phyloP scores from a whole-genome alignment of 2,329 filamentous ascomycete species.

The Escovopsis weberi region DNA sequence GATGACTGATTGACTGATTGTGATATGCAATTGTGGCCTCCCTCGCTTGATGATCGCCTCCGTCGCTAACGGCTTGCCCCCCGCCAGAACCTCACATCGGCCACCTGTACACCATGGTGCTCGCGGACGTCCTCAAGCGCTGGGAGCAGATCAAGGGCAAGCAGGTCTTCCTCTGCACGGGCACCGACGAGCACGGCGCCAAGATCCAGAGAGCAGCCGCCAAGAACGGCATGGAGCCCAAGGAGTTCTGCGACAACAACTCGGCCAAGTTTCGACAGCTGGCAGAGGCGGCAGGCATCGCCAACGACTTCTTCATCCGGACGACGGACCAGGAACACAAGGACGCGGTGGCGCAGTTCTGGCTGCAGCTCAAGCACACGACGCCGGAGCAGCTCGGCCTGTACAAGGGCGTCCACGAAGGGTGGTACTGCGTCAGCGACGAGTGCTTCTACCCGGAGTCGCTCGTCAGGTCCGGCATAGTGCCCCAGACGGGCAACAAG shows the following conservation, averaged over 20 bases:
- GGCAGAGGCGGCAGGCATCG: constrained; percentile 52
- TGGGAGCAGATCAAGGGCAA: constrained; percentile 69
- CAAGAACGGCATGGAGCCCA: constrained; percentile 54
- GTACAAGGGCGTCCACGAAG: constrained; percentile 74
- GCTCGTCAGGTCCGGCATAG: constrained; percentile 57
- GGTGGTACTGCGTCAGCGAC: constrained; percentile 95
- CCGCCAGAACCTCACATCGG: constrained; percentile 73
- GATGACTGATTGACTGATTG: neutral
- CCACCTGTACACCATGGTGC: constrained; percentile 84
- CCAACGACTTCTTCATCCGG: constrained; percentile 77
- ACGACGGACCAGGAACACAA: constrained; percentile 76
- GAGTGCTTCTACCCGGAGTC: constrained; percentile 87
- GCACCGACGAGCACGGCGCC: constrained; percentile 94
- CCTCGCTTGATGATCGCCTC: no score
- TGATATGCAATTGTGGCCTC: no score
- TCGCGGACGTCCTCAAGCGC: constrained; percentile 82
- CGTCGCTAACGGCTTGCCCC: constrained; percentile 1
- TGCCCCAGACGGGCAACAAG: constrained; percentile 68
- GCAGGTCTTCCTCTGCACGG: constrained; percentile 64
- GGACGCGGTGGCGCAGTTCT: constrained; percentile 78
- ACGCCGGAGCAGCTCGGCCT: constrained; percentile 52
- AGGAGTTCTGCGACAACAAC: constrained; percentile 79
- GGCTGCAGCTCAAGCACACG: constrained; percentile 53
- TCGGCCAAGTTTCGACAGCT: constrained; percentile 66
- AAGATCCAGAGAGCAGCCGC: constrained; percentile 85